Evolutionary conservation across 2,329 filamentous ascomycete species (phyloP).

Genomic region (Fusarium drepaniforme): DNA sequence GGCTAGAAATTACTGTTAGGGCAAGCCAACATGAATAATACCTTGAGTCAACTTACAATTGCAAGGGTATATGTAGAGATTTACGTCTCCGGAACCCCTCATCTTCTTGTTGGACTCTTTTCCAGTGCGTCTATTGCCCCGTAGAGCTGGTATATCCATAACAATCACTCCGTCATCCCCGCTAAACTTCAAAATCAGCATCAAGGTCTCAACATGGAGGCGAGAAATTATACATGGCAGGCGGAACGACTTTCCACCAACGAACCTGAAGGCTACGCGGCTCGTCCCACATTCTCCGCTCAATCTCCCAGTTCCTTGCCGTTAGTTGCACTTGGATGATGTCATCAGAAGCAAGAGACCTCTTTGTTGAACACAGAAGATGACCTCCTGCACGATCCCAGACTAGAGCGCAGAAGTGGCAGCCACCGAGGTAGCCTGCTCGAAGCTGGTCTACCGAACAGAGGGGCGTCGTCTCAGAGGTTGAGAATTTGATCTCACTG

Average conservation of each 20-base stretch:
- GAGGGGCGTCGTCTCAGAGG: neutral
- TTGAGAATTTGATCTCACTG: neutral
- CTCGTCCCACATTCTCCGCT: neutral
- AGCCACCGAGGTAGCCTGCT: neutral
- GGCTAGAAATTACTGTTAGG: neutral
- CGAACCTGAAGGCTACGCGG: neutral
- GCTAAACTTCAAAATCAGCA: neutral
- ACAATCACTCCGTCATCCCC: neutral
- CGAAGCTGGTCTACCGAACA: neutral
- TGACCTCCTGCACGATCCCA: neutral
- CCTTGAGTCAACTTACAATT: neutral
- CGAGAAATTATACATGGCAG: neutral
- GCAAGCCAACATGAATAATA: neutral
- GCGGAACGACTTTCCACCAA: neutral
- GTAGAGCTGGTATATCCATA: neutral
- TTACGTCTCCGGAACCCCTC: neutral
- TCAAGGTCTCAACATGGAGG: neutral
- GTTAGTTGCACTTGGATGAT: neutral
- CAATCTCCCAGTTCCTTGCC: neutral
- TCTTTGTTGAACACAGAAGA: neutral
- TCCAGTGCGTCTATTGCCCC: neutral
- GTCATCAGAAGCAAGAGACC: neutral
- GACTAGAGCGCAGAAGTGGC: neutral
- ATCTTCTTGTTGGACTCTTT: neutral
- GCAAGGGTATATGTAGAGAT: neutral